Base-by-base conservation (phyloP, 1,284 basidiomycete genomes). In the Papiliotrema terrestris region DNA sequence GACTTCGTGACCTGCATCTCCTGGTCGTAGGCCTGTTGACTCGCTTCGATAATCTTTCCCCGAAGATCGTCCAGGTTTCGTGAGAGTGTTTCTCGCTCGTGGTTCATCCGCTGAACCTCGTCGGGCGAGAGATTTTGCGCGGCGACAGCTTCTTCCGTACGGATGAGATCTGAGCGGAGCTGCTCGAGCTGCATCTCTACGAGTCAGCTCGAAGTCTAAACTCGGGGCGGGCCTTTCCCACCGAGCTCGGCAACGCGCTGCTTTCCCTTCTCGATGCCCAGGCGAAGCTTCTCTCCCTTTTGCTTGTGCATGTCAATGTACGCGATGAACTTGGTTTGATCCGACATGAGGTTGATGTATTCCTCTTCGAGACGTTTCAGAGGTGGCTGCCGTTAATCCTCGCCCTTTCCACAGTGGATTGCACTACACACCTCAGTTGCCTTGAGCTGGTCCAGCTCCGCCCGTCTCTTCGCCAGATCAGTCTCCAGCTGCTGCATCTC, bases 21-120 rank as follows among this genome's bases (percentile, higher is more conserved):
- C 37, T 89, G 81, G 22, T 84, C 83, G 77, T 86, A 85, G 41
- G 87, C 81, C 6, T 77, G 72, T 65, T 86, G 84, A 55, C 85
- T 84, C 1, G 84, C 83, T 62, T 91, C 88, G 0, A 82, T 75
- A 9, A 88, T 83, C 69, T 86, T 90, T 63, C 82, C 80, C 59
- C 84, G 85, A 44, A 91, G 81, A 55, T 89, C 88, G 63, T 87
- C 86, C 38, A 90, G 68, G 80, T 87, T 59, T 81, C 84, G 26
- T 80, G 78, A 51, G 22, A 94, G 79, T 20, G 79, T 83, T 65
- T 91, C 88, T 60, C 89, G 86, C 61, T 92, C 89, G 15, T 84
- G 84, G 62, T 86, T 92, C 90, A 94, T 93, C 36, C 85, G 84
- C 47, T 83, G 78, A 42, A 91, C 89, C 75, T 94, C 90, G 69